Base-by-base conservation (phyloP, 495 filamentous ascomycete genomes). In the Aspergillus asperescens region DNA sequence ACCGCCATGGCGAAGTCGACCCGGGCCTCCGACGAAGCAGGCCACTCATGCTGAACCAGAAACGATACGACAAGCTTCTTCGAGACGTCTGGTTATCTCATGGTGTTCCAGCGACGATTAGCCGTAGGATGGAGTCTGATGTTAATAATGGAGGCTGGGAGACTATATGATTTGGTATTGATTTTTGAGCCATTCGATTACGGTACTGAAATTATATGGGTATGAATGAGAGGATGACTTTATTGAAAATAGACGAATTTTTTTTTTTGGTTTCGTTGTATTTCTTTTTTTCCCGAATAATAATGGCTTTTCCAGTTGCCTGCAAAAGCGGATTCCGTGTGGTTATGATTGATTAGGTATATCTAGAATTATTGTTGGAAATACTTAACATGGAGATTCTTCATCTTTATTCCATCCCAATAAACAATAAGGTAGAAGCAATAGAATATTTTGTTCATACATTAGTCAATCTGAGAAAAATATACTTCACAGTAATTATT, bases 71-170 rank as follows among this genome's bases (percentile, higher is more conserved):
- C 66, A 79, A 83, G 39, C 79, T 96, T 56, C 73, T 95, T 31
- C 77, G 93, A 43, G 87, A 82, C 57, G 80, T 90, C 20, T 97
- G 94, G 93, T 73, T 98, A 51, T 80, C 83, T 19, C 90, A 95
- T 58, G 81, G 83, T 19, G 81, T 97, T 27, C 90, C 89, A n/a
- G 91, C 86, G 40, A 85, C 84, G 28, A 95, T 98, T 62, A 84
- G 85, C 48, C 77, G 93, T 55, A 90, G 90, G 66, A 70, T 97
- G 54, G 93, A 98, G 73, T 85, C 85, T 9, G 93, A 98, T 62
- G 87, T 95, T 37, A 97, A 97, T 63, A 95, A 86, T 56, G 93
- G 93, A 6, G 93, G 93, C 2, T 98, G 93, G 93, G 93, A 98
- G 72, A 95, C 91, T 19, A 82, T 91, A 48, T 89, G 68, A 46